Conservation (phyloP, 768 basidiomycete genomes). For the Lactifluus piperatus region DNA sequence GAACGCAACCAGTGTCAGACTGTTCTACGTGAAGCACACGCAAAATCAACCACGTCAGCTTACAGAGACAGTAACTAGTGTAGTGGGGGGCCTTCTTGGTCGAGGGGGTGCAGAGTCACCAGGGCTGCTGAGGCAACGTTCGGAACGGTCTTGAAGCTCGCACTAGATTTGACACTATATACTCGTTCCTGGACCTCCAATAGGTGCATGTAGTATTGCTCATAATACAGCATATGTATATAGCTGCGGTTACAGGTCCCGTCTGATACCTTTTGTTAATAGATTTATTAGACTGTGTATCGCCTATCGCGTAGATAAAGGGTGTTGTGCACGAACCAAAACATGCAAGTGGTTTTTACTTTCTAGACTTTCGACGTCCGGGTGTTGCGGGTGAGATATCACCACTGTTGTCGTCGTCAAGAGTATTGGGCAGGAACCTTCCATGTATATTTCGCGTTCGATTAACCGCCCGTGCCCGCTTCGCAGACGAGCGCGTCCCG, state of each 20-base stretch:
- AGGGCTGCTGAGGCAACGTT: conserved; percentile 19
- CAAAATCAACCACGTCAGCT: conserved; percentile 61
- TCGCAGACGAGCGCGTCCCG: not conserved
- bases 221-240: not conserved
- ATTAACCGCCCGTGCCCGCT: not conserved
- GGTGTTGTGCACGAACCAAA: not conserved
- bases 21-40: conserved; percentile 89
- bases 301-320: not conserved
- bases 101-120: conserved; percentile 23
- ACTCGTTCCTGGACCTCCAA: not conserved
- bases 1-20: conserved; percentile 80
- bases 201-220: not conserved
- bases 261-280: not conserved
- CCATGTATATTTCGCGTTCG: not conserved
- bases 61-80: conserved; percentile 70
- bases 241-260: not conserved
- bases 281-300: not conserved
- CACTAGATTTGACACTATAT: not conserved
- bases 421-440: not conserved
- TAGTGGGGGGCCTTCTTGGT: conserved; percentile 70
- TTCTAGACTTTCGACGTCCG: not conserved
- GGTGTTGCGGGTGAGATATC: not conserved
- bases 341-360: not conserved
- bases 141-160: conserved; percentile 2
- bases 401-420: not conserved